Base-by-base conservation (phyloP, 306 rosid genomes). In the Crotalaria pallida region DNA sequence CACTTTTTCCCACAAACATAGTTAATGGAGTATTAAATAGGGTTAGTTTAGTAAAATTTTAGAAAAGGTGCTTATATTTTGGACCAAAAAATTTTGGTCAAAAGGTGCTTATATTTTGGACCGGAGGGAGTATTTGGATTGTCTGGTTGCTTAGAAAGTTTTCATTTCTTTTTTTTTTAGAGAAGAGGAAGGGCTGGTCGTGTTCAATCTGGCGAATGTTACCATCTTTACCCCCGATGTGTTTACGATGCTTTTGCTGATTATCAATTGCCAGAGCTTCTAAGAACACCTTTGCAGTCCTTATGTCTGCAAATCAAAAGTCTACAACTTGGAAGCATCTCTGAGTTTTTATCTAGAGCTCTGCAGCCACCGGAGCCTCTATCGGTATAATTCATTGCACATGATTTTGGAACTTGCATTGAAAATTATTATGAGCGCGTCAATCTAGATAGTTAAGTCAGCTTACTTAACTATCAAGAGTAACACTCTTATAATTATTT, bases 151-250 rank as follows among this genome's bases (percentile, higher is more conserved):
- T 71, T 38, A 75, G 15, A 43, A 38, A 49, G 44, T 5, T 51
- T 72, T 26, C 27, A 4, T 62, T 33, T 31, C 31, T 76, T 55
- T 53, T 33, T 53, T 33, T 44, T 79, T 36, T 73, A 95, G 99
- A 91, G 99, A 83, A 86, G 95, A 82, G 99, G 99, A 80, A 91
- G 97, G 81, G 97, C 99, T 66, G 99, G 99, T 44, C 97, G 99
- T 57, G 96, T 91, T 79, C 97, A 89, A 79, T 87, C 99, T 17
- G 97, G 96, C 31, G 96, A 91, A 61, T 95, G 99, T 70, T 95
- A 84, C 73, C 96, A 88, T 83, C 92, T 95, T 76, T 95, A 87
- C 75, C 99, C 99, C 74, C 84, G 86, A 85, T 86, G 96, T 71
- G 99, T 91, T 43, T 85, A 82, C 75, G 88, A 89, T 9, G 90